Evolutionary conservation across 2,329 filamentous ascomycete genomes (phyloP).

Genomic region (Hypoxylon sp.): DNA sequence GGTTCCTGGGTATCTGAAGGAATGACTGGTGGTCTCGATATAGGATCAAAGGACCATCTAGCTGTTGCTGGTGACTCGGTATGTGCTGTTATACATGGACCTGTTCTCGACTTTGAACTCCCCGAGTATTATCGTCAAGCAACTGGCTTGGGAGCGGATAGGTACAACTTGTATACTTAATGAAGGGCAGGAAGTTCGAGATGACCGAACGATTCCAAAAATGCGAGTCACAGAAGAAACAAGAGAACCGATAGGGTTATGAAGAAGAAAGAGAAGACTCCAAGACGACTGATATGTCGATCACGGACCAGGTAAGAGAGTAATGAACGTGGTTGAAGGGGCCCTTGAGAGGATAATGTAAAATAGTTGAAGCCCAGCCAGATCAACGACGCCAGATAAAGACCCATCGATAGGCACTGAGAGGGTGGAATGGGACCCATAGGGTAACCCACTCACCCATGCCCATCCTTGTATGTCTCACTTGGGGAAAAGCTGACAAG

Average conservation of each 20-base stretch:
- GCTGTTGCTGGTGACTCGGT: conserved; percentile 50
- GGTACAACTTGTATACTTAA: conserved; percentile 50
- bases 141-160: conserved; percentile 41
- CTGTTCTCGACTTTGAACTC: conserved; percentile 44
- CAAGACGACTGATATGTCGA: conserved; percentile 55
- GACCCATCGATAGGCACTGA: conserved; percentile 58
- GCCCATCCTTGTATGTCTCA: conserved; percentile 65
- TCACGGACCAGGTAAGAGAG: conserved; percentile 53
- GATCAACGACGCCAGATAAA: conserved; percentile 61
- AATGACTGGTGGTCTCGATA: conserved; percentile 54
- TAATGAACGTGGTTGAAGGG: conserved; percentile 55
- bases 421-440: conserved; percentile 56
- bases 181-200: conserved; percentile 55
- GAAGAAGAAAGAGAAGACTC: conserved; percentile 55
- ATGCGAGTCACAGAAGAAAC: conserved; percentile 54
- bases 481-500: conserved; percentile 63
- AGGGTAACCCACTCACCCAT: conserved; percentile 50
- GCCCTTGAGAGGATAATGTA: conserved; percentile 55
- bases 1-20: conserved; percentile 53
- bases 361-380: conserved; percentile 51
- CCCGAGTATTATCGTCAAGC: conserved; percentile 49
- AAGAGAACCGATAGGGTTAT: conserved; percentile 55
- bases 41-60: conserved; percentile 48
- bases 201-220: conserved; percentile 53
- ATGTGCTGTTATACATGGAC: conserved; percentile 52